Evolutionary conservation across 2,329 filamentous ascomycete species (phyloP), one percentile per base, ranked within the genome.

Genomic region (Rosellinia necatrix): DNA sequence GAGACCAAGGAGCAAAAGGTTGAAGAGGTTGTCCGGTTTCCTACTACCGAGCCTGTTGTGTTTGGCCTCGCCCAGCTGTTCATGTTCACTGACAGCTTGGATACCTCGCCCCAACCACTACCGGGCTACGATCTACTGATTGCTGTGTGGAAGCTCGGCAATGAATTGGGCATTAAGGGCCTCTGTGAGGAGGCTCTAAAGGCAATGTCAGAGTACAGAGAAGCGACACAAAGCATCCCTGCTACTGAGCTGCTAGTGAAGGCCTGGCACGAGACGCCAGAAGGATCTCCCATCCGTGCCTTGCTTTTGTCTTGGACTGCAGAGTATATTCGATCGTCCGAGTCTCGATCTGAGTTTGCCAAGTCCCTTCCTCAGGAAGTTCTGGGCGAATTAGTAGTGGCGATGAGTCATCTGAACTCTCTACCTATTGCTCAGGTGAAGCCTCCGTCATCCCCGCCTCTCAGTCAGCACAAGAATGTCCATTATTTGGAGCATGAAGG

Each of bases 331-430:
- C 74, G 81, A 37, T 80, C 80, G 0, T 84, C 82, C 3, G 78
- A 83, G 19, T 75, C 77, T 1, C 76, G 82, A 15, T 75, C 79
- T 7, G 81, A 83, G 57, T 86, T 86, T 64, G 84, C 81, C 38
- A 81, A 81, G 63, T 82, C 82, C 0, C 75, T 87, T 3, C 84
- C 84, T 0, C 81, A 86, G 59, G 82, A 85, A 62, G 81, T 87
- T 1, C 72, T 87, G 6, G 84, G 81, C 59, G 84, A 86, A 68
- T 76, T 87, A 5, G 83, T 87, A 0, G 78, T 87, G 2, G 75
- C 80, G 10, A 85, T 87, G 82, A 84, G 81, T 67, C 78, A 81
- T 17, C 72, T 83, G 53, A 78, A 82, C 43, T 71, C 69, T 7
- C 63, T 71, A 2, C 72, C 75, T 0, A 59, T 69, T 3, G 70